Base-by-base conservation (phyloP, 2,329 filamentous ascomycete genomes). In the Coccinonectria pachysandricola region DNA sequence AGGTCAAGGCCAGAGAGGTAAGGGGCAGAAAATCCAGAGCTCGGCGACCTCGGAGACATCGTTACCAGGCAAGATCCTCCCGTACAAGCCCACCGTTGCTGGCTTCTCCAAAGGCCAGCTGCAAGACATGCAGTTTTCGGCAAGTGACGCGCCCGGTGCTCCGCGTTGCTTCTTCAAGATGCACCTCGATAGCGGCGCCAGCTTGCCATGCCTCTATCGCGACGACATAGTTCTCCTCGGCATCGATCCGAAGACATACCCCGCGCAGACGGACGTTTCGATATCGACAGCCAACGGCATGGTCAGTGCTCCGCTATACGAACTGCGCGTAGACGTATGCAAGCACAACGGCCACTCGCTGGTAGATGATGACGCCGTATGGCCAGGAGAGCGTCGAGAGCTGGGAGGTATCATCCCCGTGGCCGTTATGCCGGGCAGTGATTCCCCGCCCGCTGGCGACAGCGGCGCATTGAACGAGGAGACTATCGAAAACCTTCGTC, bases 121-220 rank as follows among this genome's bases (percentile, higher is more conserved):
- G 21, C 24, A 20, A 17, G 7, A 29, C 26, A 22, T 30, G 21
- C 8, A 22, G 21, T 23, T 24, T 26, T 27, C 27, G 9, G 37
- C 10, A 4, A 8, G 34, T 10, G 39, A 45, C 14, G 43, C 42
- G 12, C 18, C 23, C 3, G 12, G 26, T 11, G 28, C 21, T 9
- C 31, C 39, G 19, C 25, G 40, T 27, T 34, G 35, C 21, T 45
- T 45, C 22, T 46, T 46, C 25, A 23, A 38, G 16, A 40, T 46
- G 43, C 42, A 46, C 9, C 37, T 46, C 11, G 43, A 46, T 23
- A 43, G 39, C 9, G 43, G 43, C 8, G 43, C 43, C 10, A 42
- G 35, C 18, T 16, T 38, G 13, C 41, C 43, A 6, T 35, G 37
- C 19, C 26, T 46, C 7, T 35, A 43, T 15, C 29, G 28, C 9